These are phyloP conservation scores for Alternaria sp. DNA, from an alignment of 2,329 filamentous ascomycete genomes.

Conservation along the genomic window DNA sequence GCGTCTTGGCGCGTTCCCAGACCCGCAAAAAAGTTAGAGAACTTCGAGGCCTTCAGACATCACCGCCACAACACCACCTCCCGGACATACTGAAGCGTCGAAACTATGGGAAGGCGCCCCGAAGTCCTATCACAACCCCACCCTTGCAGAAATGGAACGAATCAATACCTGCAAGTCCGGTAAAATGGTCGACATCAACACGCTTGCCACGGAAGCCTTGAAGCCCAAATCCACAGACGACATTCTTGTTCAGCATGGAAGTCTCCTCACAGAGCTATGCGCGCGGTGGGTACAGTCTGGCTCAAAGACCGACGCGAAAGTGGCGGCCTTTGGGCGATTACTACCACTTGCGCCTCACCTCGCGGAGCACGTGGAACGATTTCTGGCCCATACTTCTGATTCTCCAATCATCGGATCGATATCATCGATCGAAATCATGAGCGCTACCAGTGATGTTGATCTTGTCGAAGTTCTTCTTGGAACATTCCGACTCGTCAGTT, in stretches of 20 bases:
- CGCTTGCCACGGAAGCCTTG: slow-evolving; percentile 53
- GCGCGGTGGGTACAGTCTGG: slow-evolving; percentile 72
- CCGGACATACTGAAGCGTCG: slow-evolving; percentile 33
- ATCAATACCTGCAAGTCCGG: slow-evolving; percentile 18
- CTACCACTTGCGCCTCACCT: slow-evolving; percentile 83
- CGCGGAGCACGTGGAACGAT: slow-evolving; percentile 70
- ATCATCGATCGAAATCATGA: neutral
- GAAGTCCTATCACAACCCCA: slow-evolving; percentile 13
- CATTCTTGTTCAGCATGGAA: slow-evolving; percentile 76
- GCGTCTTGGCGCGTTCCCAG: slow-evolving; percentile 28
- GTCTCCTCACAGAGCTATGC: slow-evolving; percentile 80
- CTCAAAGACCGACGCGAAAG: slow-evolving; percentile 45
- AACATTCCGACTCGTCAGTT: slow-evolving; percentile 78
- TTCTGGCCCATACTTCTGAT: slow-evolving; percentile 41
- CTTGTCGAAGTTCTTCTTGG: slow-evolving; percentile 65
- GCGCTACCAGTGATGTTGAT: slow-evolving; percentile 4
- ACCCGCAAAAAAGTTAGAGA: slow-evolving; percentile 37
- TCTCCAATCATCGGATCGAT: slow-evolving; percentile 28
- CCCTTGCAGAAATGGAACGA: slow-evolving; percentile 26
- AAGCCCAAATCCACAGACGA: slow-evolving; percentile 72
- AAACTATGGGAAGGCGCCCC: slow-evolving; percentile 47
- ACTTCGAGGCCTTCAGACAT: slow-evolving; percentile 15
- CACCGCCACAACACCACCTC: slow-evolving; percentile 24
- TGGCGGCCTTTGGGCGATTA: slow-evolving; percentile 78
- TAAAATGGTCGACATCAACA: slow-evolving; percentile 36